Base-by-base conservation (phyloP, 2,329 filamentous ascomycete genomes). In the Ascochyta viciae-villosae region DNA sequence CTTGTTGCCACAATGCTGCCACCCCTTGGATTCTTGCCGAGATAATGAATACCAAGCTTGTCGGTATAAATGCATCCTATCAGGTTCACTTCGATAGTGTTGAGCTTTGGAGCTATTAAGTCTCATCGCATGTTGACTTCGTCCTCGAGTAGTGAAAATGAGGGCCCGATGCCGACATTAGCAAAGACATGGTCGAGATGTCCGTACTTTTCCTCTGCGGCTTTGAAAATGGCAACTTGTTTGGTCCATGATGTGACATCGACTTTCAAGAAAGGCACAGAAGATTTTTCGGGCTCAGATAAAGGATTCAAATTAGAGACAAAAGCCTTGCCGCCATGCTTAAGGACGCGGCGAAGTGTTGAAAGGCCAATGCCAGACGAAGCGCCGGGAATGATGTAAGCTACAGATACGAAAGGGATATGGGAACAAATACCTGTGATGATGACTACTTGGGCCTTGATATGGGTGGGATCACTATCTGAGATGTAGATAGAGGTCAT, bases 301-400 rank as follows among this genome's bases (percentile, higher is more conserved):
- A 77, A 73, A 3, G 80, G 71, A 34, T 81, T 79, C 37, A 86
- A 54, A 63, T 88, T 85, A 34, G 77, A 82, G 27, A 78, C 81
- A 54, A 86, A 77, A 16, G 88, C 84, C 10, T 76, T 78, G 26
- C 84, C 85, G 19, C 83, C 84, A 0, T 81, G 68, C 0, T 78
- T 72, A 4, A 87, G 75, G 12, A 87, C 78, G 2, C 82, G 73
- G 7, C 80, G 68, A 8, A 80, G 78, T 1, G 85, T 85, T 45
- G 82, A 82, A 13, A 85, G 78, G 33, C 85, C 85, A 48, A 88
- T 87, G 16, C 85, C 85, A 2, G 83, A 85, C 0, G 82, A 83
- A 53, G 83, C 82, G 43, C 85, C 84, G 16, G 81, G 34, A 0
- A 26, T 13, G 22, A 29, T 23, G 27, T 35, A 12, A 43, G 34